A percentile compares a stretch with the other conserved stretches of the same genome.
Conservation (phyloP, 1,139 yeast species). For the Candida albicans region DNA sequence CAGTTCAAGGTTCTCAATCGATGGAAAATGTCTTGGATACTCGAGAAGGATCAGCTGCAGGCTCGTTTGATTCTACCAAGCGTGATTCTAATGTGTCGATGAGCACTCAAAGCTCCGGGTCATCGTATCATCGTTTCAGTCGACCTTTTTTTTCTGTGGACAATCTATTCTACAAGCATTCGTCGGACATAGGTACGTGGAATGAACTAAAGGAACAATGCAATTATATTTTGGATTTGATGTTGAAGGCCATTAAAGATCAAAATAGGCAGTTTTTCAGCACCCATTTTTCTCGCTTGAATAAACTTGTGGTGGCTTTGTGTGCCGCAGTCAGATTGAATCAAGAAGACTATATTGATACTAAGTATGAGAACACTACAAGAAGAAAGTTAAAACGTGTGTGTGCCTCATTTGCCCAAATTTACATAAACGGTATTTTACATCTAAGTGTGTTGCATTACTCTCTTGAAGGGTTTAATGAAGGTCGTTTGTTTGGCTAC, state of each 20-base stretch:
- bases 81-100: conserved; percentile 42
- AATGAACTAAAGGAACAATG: conserved; percentile 48
- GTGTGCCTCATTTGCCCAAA: conserved; percentile 54
- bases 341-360: conserved; percentile 47
- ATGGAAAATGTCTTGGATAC: conserved; percentile 12
- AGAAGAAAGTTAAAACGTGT: conserved; percentile 51
- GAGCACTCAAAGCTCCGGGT: conserved; percentile 25
- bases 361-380: conserved; percentile 46
- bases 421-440: conserved; percentile 58
- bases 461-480: conserved; percentile 23
- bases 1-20: conserved; percentile 12
- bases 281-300: conserved; percentile 51
- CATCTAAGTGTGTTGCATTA: conserved; percentile 48
- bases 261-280: conserved; percentile 51
- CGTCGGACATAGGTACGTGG: conserved; percentile 62
- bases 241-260: conserved; percentile 49
- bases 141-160: conserved; percentile 44
- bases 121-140: conserved; percentile 42
- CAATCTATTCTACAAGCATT: conserved; percentile 53
- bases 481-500: conserved; percentile 32
- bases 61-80: conserved; percentile 31
- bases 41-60: conserved; percentile 11
- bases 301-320: conserved; percentile 47
- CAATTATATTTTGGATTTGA: conserved; percentile 44
- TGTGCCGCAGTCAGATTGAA: conserved; percentile 54